phyloP scores from a whole-genome alignment of 2,329 filamentous ascomycete species.

The Bipolaris bicolor region DNA sequence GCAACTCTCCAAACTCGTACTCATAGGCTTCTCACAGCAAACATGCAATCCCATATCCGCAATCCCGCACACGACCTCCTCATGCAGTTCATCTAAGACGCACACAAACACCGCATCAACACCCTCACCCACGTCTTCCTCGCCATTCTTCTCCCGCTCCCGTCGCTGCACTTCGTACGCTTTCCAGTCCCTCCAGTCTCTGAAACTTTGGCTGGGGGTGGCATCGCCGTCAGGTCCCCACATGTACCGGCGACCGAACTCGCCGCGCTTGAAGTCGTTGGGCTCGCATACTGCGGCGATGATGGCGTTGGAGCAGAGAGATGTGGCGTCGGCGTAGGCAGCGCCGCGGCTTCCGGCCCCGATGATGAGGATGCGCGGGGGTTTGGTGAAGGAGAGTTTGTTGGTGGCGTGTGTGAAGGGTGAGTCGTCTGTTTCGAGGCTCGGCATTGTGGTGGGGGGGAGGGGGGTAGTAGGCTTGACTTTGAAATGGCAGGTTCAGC shows the following conservation, averaged over 20 bases:
- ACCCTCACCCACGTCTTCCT: conserved; percentile 36
- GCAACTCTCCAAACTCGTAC: conserved; percentile 79
- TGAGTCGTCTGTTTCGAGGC: not conserved
- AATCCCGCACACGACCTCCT: conserved; percentile 76
- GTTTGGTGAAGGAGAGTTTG: conserved; percentile 23
- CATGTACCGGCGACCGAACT: conserved; percentile 74
- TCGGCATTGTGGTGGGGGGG: not conserved
- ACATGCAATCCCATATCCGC: conserved; percentile 75
- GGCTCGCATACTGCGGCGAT: conserved; percentile 85
- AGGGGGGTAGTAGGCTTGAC: too few relatives aligned
- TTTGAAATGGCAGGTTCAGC: too few relatives aligned
- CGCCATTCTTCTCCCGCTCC: conserved; percentile 45
- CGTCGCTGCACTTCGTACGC: conserved; percentile 71
- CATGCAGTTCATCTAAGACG: conserved; percentile 88
- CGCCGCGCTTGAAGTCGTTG: conserved; percentile 73
- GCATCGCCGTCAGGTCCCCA: conserved; percentile 63
- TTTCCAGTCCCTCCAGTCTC: conserved; percentile 77
- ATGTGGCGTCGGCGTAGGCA: conserved; percentile 42
- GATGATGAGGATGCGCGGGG: conserved; percentile 46
- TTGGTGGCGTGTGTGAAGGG: conserved; percentile 23
- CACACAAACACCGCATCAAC: conserved; percentile 69
- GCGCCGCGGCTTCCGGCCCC: conserved; percentile 49
- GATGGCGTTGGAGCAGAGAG: conserved; percentile 55
- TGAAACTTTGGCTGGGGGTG: conserved; percentile 70
- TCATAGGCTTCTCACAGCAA: conserved; percentile 94